Base-by-base conservation (phyloP, 768 basidiomycete species). In the Kwoniella dejecticola region DNA sequence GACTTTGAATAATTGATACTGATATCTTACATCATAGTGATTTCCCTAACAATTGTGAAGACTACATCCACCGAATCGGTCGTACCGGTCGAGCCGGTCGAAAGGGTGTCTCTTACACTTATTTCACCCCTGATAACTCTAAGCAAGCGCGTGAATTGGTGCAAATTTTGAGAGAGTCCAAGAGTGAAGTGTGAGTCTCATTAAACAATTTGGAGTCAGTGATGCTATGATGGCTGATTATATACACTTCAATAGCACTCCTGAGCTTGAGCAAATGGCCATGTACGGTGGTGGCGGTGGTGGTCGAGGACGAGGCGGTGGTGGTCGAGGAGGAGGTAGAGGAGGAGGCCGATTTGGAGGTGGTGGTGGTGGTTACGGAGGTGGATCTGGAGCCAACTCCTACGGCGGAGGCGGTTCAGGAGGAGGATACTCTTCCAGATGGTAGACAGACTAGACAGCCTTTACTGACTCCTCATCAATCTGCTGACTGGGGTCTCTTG, bases 1-100 rank as follows among this genome's bases (percentile, higher is more conserved):
- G n/a, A n/a, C n/a, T n/a, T n/a, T n/a, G n/a, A n/a, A n/a, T n/a
- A n/a, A n/a, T n/a, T n/a, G n/a, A n/a, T n/a, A n/a, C n/a, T n/a
- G n/a, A n/a, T n/a, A n/a, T n/a, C n/a, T 0, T 27, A 65, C 8
- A 31, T 33, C 56, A 33, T 2, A 94, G 92, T 78, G 94, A 97
- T 79, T 96, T 98, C 83, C 93, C 94, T 0, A 96, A 96, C 81
- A 94, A 95, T 77, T 91, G 90, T 74, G 93, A 95, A 82, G 94
- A 96, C 80, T 98, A 98, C 80, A 92, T 97, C 63, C 95, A 99
- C 81, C 91, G 95, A 70, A 99, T 99, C 74, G 81, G 81, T 66
- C 80, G 81, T 61, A 81, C 81, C 47, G 96, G 95, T 66, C 62
- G 56, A 79, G 92, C 91, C 44, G 91, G 91, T 40, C 85, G 87